Evolutionary conservation across 257 asterid species (phyloP), one percentile per base, ranked within the genome.

Genomic region (Salvia rosmarinus): DNA sequence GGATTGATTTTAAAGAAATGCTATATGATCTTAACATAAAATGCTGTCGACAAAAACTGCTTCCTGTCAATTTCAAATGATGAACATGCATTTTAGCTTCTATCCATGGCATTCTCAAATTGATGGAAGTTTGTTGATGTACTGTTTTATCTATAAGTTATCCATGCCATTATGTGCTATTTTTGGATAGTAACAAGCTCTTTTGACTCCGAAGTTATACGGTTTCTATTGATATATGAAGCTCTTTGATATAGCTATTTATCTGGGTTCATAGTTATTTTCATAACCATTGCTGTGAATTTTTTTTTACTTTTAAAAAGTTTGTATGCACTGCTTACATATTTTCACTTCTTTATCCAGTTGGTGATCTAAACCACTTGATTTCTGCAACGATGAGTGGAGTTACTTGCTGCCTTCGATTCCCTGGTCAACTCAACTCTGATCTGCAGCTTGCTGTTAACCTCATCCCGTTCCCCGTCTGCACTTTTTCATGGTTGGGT

Each of bases 301-400:
- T 32, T n/a, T n/a, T n/a, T n/a, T 35, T 14, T 11, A n/a, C 49
- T 67, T 51, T 9, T 21, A 39, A 68, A 12, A 52, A 37, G 9
- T 28, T 54, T 39, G n/a, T 39, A 4, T n/a, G 17, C 23, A 4
- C 25, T 23, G 30, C 72, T 59, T 23, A 71, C 59, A 49, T 23
- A 28, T 54, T 72, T 64, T 5, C 12, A 6, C 6, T 17, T 42
- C 57, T n/a, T 23, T 32, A 78, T 81, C 42, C 81, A 89, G 96
- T 89, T 84, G 96, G 96, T 59, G 96, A 89, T 72, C 78, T 89
- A 55, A 89, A 89, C 87, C 96, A 89, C 80, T 77, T 89, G 75
- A 89, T 89, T 50, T 89, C 96, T 71, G 96, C 96, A 72, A 89
- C 96, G 10, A 87, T 89, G 96, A 89, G 96, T 77, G 96, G 96